These are phyloP conservation scores for Pythium sukuiense DNA, from an alignment of 352 stramenopile genomes.

Conservation along the genomic window DNA sequence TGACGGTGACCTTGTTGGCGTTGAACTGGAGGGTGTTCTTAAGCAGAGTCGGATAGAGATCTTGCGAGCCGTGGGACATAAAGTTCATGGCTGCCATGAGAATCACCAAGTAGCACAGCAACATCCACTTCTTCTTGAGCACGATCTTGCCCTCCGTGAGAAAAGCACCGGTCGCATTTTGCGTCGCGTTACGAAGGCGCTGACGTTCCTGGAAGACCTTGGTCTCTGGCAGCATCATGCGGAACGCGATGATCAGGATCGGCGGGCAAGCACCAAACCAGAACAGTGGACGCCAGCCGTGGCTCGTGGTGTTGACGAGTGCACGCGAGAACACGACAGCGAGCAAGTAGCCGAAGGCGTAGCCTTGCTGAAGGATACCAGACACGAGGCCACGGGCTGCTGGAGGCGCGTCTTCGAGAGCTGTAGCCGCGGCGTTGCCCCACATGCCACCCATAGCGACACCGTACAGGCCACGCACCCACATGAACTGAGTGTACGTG, in stretches of 20 bases:
- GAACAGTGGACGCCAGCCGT: conserved; percentile 49
- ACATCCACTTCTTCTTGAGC: conserved; percentile 42
- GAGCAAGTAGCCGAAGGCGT: conserved; percentile 44
- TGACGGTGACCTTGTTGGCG: conserved; percentile 49
- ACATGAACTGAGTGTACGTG: neutral
- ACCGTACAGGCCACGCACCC: conserved; percentile 25
- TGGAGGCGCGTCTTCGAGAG: conserved; percentile 39
- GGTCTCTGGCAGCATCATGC: conserved; percentile 34
- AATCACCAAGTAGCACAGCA: conserved; percentile 43
- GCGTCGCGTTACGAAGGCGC: conserved; percentile 24
- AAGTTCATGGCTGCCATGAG: conserved; percentile 55
- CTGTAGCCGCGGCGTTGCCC: conserved; percentile 42
- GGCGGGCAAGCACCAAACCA: conserved; percentile 47
- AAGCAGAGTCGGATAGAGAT: conserved; percentile 60
- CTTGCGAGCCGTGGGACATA: conserved; percentile 45
- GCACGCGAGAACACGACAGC: conserved; percentile 35
- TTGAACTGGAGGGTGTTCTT: conserved; percentile 50
- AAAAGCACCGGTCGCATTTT: conserved; percentile 34
- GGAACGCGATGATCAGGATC: conserved; percentile 46
- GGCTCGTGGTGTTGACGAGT: conserved; percentile 38
- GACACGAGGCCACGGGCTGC: conserved; percentile 42
- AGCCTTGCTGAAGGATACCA: conserved; percentile 50
- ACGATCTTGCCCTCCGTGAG: conserved; percentile 41
- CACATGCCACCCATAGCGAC: conserved; percentile 50
- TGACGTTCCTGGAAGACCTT: conserved; percentile 22